Evolutionary conservation across 257 asterid genomes (phyloP).

Genomic region (Solanum pennellii): DNA sequence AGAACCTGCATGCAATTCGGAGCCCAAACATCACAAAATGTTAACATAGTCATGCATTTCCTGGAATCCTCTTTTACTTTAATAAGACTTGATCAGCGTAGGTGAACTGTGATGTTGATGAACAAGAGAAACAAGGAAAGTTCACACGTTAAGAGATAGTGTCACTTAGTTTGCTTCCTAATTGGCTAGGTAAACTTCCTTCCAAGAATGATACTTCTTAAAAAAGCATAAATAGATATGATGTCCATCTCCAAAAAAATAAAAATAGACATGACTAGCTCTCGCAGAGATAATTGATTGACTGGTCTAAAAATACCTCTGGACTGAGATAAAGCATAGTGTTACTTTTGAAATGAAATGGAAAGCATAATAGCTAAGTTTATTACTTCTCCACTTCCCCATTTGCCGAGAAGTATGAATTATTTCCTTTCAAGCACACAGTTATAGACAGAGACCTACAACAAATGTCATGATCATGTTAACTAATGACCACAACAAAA

Average conservation of each 20-base stretch:
- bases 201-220: not conserved
- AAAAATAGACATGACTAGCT: not conserved
- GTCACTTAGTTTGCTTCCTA: not conserved
- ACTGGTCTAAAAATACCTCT: not conserved
- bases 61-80: not conserved
- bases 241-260: not conserved
- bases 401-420: not conserved
- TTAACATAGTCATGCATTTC: not conserved
- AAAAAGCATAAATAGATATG: not conserved
- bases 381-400: not conserved
- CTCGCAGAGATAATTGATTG: not conserved
- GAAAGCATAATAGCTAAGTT: not conserved
- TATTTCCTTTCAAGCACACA: not conserved
- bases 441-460: not conserved
- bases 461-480: not conserved
- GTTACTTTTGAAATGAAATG: not conserved
- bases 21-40: not conserved
- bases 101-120: not conserved
- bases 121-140: not conserved
- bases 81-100: not conserved
- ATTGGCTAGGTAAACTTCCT: not conserved
- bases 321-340: not conserved
- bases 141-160: not conserved
- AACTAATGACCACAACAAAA: not conserved
- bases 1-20: constrained; percentile 57